Conservation (phyloP, 1,139 yeast genomes). For the Saccharomycopsis phalli region DNA sequence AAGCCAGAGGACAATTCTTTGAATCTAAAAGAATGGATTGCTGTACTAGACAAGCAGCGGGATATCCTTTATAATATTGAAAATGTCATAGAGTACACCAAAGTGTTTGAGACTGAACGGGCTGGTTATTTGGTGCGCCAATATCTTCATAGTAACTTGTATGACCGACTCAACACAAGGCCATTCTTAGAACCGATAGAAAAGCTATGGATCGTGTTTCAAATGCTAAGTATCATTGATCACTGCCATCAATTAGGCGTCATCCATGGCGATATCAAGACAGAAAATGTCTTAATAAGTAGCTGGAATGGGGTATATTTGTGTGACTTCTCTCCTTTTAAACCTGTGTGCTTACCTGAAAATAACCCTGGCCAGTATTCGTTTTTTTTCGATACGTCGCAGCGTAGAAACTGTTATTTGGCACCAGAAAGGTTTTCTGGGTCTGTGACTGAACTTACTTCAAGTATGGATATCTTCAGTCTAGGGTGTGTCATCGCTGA, state of each 20-base stretch:
- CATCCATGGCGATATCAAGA: slow-evolving; percentile 84
- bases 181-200: slow-evolving; percentile 82
- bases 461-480: slow-evolving; percentile 81
- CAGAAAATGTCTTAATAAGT: slow-evolving; percentile 80
- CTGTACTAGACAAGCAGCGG: slow-evolving; percentile 31
- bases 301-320: slow-evolving; percentile 84
- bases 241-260: slow-evolving; percentile 56
- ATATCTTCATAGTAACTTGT: slow-evolving; percentile 64
- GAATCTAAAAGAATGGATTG: slow-evolving; percentile 29
- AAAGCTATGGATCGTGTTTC: slow-evolving; percentile 77
- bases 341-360: slow-evolving; percentile 83
- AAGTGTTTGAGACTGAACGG: slow-evolving; percentile 77
- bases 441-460: slow-evolving; percentile 22
- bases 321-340: slow-evolving; percentile 75
- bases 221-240: slow-evolving; percentile 52
- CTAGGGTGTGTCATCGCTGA: slow-evolving; percentile 92
- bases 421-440: slow-evolving; percentile 84
- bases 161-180: slow-evolving; percentile 78
- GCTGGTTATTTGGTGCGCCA: slow-evolving; percentile 90
- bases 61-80: slow-evolving; percentile 38
- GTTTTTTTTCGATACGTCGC: slow-evolving; percentile 86
- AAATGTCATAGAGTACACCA: slow-evolving; percentile 62
- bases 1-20: slow-evolving; percentile 13
- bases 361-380: slow-evolving; percentile 93
- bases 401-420: slow-evolving; percentile 75